Evolutionary conservation across 176 grass and related monocot species (phyloP), one percentile per base, ranked within the genome.

Genomic region (Triticum turgidum): DNA sequence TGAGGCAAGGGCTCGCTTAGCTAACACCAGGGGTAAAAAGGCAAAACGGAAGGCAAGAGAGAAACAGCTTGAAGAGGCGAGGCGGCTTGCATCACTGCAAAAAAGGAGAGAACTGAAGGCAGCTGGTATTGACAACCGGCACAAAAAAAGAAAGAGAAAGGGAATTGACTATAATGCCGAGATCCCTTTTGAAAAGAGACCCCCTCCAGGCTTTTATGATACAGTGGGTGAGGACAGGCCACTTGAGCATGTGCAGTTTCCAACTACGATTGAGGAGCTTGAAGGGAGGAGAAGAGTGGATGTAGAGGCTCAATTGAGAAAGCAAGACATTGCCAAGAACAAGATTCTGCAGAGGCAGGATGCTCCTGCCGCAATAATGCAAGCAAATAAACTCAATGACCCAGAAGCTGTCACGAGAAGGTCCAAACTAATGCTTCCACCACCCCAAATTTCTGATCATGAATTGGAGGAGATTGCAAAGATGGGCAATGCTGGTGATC

Each of bases 301-400:
- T 74, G 25, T 93, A 87, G 95, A 98, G 83, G 85, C 91, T 51
- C 93, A 95, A 21, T 42, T 98, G 71, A 98, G 91, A 78, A 98
- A 98, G 82, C 95, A 93, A 89, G 95, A 98, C 82, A 80, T 95
- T 65, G 93, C 87, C 24, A 98, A 75, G 89, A 98, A 98, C 80
- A 98, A 98, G 79, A 95, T 98, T 77, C 85, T 92, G 65, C 91
- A 93, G 79, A 91, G 91, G 71, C 93, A 98, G 80, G 95, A 98
- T 91, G 95, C 95, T n/a, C 95, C 93, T 81, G 78, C 92, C 65
- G 85, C 95, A 24, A 95, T 98, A 88, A 86, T 95, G 56, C 95
- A 98, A 85, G 95, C 91, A 13, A 98, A 98, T 91, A 98, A 95
- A 84, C 90, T 98, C 79, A 98, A 98, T 73, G 95, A 95, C 77